Evolutionary conservation across 352 stramenopile species (phyloP), one percentile per base, ranked within the genome.

Genomic region (Paralagenidium karlingii): DNA sequence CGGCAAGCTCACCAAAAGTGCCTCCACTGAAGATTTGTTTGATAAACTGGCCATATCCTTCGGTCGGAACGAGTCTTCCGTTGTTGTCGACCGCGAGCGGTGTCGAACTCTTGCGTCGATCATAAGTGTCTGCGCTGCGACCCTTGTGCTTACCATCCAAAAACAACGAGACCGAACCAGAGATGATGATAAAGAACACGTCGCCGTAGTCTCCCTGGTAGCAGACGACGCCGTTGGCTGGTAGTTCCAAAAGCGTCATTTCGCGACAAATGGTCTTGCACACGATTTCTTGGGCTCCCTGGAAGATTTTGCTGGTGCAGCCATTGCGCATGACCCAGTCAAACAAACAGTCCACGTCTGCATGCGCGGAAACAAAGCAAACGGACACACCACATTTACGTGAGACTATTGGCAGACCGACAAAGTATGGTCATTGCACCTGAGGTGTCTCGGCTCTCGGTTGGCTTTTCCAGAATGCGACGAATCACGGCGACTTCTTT

Each of bases 241-340:
- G 68, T 12, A 85, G 45, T 30, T 83, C 70, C 8, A 84, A 52
- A 28, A 89, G 55, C 24, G 69, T 89, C 73, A 89, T 85, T 44
- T 89, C 76, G n/a, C 76, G 65, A 46, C 76, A 89, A 48, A 89
- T 89, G 12, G 73, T 87, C 46, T 87, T 89, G 52, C 76, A 89
- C 47, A 89, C 85, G 40, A 89, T 82, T 39, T 89, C 76, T 52
- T 89, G 76, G 3, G 70, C 75, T 0, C 70, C 76, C 34, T 82
- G 61, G 36, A 89, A 85, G 40, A 89, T 83, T 43, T 82, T 79
- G 46, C 66, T 80, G 8, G 73, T 89, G 43, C 63, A 84, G n/a
- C 68, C 71, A 32, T 89, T 89, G 27, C 68, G 61, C 41, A 85
- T 52, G 19, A 85, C 76, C 59, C 68, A 89, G 10, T 87, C 70